Percentiles rank a stretch among this genome's conserved stretches.
phyloP scores from a whole-genome alignment of 176 grass and related monocot genomes.

The Pontederia crassipes region DNA sequence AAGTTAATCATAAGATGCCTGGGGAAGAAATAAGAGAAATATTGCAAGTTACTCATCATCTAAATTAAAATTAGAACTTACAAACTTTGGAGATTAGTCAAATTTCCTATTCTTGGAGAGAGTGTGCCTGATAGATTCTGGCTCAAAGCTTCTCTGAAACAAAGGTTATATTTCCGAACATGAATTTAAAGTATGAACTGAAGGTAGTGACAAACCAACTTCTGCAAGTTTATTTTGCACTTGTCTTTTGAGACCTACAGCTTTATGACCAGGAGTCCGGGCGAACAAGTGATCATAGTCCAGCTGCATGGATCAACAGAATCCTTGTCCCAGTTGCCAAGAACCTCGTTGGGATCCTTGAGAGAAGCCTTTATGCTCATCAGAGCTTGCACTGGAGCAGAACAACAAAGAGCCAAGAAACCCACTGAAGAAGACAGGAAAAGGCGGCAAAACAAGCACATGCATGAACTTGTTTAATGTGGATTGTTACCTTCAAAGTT shows the following conservation, averaged over 20 bases:
- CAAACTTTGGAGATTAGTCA: constrained; percentile 64
- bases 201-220: not conserved
- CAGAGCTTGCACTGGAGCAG: constrained; percentile 57
- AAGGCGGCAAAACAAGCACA: not conserved
- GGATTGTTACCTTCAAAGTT: constrained; percentile 64
- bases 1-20: not conserved
- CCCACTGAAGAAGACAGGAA: not conserved
- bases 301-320: constrained; percentile 84
- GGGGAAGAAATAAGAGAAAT: not conserved
- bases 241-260: constrained; percentile 30
- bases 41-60: not conserved
- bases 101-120: constrained; percentile 60
- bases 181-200: not conserved
- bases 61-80: constrained; percentile 19
- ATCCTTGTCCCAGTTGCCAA: constrained; percentile 68
- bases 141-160: constrained; percentile 42
- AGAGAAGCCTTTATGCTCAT: constrained; percentile 59
- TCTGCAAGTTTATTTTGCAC: not conserved
- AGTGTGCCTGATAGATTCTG: constrained; percentile 62
- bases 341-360: constrained; percentile 49
- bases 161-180: constrained; percentile 2
- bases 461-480: no score
- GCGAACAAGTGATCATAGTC: constrained; percentile 55
- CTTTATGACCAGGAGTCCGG: constrained; percentile 31
- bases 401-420: not conserved